Base-by-base conservation (phyloP, 1,284 basidiomycete genomes). In the Ustilago curta region DNA sequence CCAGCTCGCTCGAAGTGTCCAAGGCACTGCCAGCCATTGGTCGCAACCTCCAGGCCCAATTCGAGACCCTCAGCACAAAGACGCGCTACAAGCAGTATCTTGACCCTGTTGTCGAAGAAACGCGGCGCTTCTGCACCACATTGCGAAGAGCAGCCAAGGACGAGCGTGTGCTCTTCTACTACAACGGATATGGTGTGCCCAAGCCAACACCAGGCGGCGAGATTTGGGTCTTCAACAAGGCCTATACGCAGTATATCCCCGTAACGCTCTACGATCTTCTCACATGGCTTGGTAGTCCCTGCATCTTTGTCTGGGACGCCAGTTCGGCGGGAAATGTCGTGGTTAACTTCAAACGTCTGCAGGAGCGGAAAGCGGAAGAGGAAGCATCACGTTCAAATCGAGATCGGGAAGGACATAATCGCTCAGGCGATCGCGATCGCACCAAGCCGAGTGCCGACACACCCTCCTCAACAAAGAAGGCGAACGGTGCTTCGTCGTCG, bases 241-340 rank as follows among this genome's bases (percentile, higher is more conserved):
- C 91, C 72, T 99, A 99, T 86, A 98, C 97, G 0, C 97, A 99
- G 85, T 99, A 99, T 85, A 98, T 99, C 63, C 96, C 96, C 0
- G 93, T 99, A 23, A 95, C 94, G 8, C 87, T 98, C 48, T 93
- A 93, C 85, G 95, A 98, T 79, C 88, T 98, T 12, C 95, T 97
- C 84, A 90, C 89, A 44, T 97, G 94, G 94, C 80, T 86, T 6
- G 86, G 86, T 5, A 94, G 94, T 3, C 96, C 97, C 1, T 95
- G 93, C 58, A 94, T 99, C 59, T 99, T 96, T 83, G 94, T 99
- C 58, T 99, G 96, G 96, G 96, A 99, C 84, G 97, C 96, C 83
- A 97, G 95, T 14, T 92, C 94, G 8, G 95, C 97, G 0, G 96
- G 96, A 0, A 91, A 97, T 84, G 91, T 99, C 51, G 88, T 99